Base-by-base conservation (phyloP, 139 green algal genomes). In the Chlamydomonas sphaeroides region DNA sequence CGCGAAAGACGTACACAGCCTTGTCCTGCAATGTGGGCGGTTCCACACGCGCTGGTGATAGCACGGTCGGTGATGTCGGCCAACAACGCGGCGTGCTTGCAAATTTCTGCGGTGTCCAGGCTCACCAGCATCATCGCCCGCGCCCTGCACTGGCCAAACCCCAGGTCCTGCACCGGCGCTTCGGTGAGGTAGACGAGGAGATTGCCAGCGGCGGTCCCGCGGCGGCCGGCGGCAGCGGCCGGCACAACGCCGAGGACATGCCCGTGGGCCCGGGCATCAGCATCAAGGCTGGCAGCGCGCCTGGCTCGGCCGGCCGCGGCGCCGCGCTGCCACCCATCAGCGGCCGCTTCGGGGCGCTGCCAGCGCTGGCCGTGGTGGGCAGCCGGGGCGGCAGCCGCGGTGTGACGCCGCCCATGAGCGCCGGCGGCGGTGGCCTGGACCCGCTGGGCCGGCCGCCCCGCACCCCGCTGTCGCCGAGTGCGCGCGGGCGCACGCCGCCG, bases 131-230 rank as follows among this genome's bases (percentile, higher is more conserved):
- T n/a, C n/a, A n/a, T n/a, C n/a, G n/a, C n/a, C n/a, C n/a, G n/a
- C n/a, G n/a, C n/a, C n/a, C n/a, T n/a, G n/a, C n/a, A n/a, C n/a
- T n/a, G n/a, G n/a, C n/a, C n/a, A n/a, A n/a, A n/a, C n/a, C n/a
- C n/a, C 33, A 42, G 75, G 65, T 84, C 48, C 77, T 84, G 45
- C 77, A 84, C 35, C 77, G 77, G 10, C 63, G 65, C 17, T 84
- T 84, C 32, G 77, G 35, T 0, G 77, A 84, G 77, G 77, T 84
- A 49, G 77, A 84, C 8, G 77, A 74, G 14, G 77, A 84, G 35
- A 41, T 75, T 3, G 61, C 48, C n/a, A 38, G 49, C 25, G 71
- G 71, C 25, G 71, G 28, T 20, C 33, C 3, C 8, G 38, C 8
- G 69, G 48, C 48, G 15, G 30, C 39, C 0, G 49, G 41, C 48